Conservation (phyloP, 345 rosid genomes). For the Hibiscus trionum region DNA sequence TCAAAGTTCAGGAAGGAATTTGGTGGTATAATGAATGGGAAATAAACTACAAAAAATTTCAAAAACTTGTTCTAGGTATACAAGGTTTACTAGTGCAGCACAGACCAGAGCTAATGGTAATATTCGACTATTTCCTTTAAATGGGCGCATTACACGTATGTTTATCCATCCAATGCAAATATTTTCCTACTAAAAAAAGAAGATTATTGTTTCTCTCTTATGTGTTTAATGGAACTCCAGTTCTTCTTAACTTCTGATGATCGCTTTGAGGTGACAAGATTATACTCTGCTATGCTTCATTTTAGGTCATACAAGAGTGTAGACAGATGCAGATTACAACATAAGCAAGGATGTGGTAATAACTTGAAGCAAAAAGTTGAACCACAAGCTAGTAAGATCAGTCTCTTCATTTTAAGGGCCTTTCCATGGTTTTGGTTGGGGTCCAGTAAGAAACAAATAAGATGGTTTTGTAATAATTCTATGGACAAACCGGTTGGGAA, state of each 20-base stretch:
- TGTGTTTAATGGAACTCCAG: background rate
- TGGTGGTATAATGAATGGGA: background rate
- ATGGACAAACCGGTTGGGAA: background rate
- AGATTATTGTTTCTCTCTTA: background rate
- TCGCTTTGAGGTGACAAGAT: background rate
- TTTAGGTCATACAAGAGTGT: background rate
- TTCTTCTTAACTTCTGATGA: background rate
- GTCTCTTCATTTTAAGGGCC: background rate
- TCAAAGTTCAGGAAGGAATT: constrained; percentile 2
- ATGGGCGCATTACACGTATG: background rate
- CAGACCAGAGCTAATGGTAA: background rate
- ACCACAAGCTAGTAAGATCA: background rate
- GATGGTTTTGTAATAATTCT: background rate
- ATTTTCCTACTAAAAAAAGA: background rate
- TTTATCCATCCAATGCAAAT: background rate
- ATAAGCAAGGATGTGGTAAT: background rate
- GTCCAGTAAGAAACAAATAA: background rate
- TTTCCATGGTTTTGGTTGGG: background rate
- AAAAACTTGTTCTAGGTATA: background rate
- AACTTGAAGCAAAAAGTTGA: background rate
- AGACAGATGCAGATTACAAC: background rate
- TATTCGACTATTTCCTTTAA: background rate
- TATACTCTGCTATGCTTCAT: no score
- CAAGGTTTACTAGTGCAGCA: background rate
- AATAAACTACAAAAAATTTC: background rate